Percentiles rank a stretch among this genome's conserved stretches.
phyloP scores from a whole-genome alignment of 805 yeast species.

The Starmerella vaccinii region DNA sequence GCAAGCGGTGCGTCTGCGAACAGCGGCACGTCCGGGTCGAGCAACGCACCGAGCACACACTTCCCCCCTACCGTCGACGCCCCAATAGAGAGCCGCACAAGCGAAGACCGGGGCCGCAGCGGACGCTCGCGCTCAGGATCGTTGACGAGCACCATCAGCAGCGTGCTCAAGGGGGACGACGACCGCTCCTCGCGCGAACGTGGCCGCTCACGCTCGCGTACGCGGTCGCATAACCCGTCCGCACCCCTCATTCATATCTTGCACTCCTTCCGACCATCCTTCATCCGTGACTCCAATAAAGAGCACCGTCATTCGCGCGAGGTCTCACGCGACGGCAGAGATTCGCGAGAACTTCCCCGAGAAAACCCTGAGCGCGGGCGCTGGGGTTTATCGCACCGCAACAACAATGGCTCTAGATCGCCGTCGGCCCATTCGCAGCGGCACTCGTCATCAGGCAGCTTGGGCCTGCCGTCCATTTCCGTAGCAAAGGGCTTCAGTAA shows the following conservation, averaged over 20 bases:
- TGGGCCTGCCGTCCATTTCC: not conserved
- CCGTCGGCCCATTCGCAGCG: not conserved
- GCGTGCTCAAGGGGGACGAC: not conserved
- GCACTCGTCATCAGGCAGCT: not conserved
- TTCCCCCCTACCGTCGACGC: not conserved
- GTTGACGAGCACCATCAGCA: not conserved
- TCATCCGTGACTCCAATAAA: not conserved
- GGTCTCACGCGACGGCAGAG: not conserved
- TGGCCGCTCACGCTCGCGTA: constrained; percentile 9
- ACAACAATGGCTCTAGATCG: not conserved
- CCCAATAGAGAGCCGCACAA: not conserved
- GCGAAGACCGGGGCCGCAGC: not conserved
- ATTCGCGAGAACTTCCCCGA: not conserved
- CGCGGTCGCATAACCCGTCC: constrained; percentile 1
- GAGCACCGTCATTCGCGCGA: not conserved
- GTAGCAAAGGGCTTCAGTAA: not conserved
- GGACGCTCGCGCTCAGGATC: constrained; percentile 4
- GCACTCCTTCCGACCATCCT: constrained; percentile 9
- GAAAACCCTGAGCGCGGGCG: constrained; percentile 2
- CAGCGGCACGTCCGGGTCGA: not conserved
- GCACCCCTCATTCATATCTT: constrained; percentile 8
- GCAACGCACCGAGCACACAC: not conserved
- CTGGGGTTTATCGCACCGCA: not conserved
- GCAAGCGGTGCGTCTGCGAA: not conserved
- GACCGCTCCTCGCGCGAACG: not conserved